Conservation (phyloP, 805 yeast genomes). For the Saccharomycopsis vini region DNA sequence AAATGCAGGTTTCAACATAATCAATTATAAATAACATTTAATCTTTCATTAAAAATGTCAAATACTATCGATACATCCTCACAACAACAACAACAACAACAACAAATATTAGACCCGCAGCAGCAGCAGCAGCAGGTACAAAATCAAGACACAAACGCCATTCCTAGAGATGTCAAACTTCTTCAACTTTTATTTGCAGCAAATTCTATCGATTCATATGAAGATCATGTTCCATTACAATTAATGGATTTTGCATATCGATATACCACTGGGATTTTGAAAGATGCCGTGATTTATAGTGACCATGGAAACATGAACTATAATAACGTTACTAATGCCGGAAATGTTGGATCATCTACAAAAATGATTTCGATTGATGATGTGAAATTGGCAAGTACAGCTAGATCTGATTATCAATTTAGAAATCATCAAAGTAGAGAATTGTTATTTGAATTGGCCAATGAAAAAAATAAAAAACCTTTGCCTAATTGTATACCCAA, state of each 20-base stretch:
- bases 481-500: constrained; percentile 86
- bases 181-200: constrained; percentile 87
- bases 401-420: constrained; percentile 92
- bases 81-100: too few relatives aligned
- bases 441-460: constrained; percentile 79
- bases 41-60: too few relatives aligned
- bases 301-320: constrained; percentile 55
- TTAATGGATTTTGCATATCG: constrained; percentile 93
- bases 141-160: constrained; percentile 7
- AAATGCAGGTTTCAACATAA: too few relatives aligned
- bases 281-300: constrained; percentile 81
- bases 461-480: constrained; percentile 81
- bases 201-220: constrained; percentile 83
- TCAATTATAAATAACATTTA: too few relatives aligned
- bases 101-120: too few relatives aligned
- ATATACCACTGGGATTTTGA: constrained; percentile 77
- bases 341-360: constrained; percentile 30
- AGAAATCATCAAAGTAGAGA: constrained; percentile 89
- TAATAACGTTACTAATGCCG: constrained; percentile 30
- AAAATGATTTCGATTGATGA: constrained; percentile 76
- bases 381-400: constrained; percentile 83
- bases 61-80: too few relatives aligned
- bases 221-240: constrained; percentile 92
- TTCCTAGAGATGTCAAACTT: constrained; percentile 85
- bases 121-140: too few relatives aligned